Percentiles rank a stretch among this genome's conserved stretches.
phyloP scores from a whole-genome alignment of 352 stramenopile species.

The Blastocystis sp. region DNA sequence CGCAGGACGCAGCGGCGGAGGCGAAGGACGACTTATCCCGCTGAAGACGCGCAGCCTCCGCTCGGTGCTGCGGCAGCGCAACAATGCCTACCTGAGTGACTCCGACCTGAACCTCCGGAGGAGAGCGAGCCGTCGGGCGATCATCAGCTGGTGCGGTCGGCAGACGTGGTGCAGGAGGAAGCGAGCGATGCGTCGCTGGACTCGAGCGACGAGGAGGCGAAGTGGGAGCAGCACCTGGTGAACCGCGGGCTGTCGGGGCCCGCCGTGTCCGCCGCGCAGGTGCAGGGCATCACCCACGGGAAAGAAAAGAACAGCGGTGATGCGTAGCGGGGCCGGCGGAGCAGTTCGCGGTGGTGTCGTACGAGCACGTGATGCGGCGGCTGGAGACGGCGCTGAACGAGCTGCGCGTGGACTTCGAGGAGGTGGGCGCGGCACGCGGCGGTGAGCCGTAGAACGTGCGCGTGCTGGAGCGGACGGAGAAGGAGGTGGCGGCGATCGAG shows the following conservation, averaged over 20 bases:
- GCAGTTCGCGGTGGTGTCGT: conserved; percentile 33
- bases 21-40: neutral
- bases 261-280: neutral
- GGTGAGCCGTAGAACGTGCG: conserved; percentile 31
- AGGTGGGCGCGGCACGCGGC: neutral
- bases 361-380: conserved; percentile 42
- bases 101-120: neutral
- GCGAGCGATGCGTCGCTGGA: neutral
- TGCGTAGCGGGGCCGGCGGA: neutral
- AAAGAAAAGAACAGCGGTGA: neutral
- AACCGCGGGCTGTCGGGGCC: neutral
- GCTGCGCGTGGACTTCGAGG: conserved; percentile 12
- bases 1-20: too few relatives aligned
- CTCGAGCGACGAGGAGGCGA: conserved; percentile 37
- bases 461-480: neutral
- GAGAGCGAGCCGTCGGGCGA: neutral
- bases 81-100: neutral
- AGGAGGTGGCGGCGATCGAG: conserved; percentile 14
- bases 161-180: conserved; percentile 13
- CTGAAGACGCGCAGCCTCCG: neutral
- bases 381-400: conserved; percentile 5
- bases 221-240: conserved; percentile 41
- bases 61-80: neutral
- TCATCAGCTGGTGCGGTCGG: neutral
- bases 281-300: neutral